A percentile compares a stretch with the other conserved stretches of the same genome.
phyloP scores from a whole-genome alignment of 2,329 filamentous ascomycete species.

The Aureobasidium sp. region DNA sequence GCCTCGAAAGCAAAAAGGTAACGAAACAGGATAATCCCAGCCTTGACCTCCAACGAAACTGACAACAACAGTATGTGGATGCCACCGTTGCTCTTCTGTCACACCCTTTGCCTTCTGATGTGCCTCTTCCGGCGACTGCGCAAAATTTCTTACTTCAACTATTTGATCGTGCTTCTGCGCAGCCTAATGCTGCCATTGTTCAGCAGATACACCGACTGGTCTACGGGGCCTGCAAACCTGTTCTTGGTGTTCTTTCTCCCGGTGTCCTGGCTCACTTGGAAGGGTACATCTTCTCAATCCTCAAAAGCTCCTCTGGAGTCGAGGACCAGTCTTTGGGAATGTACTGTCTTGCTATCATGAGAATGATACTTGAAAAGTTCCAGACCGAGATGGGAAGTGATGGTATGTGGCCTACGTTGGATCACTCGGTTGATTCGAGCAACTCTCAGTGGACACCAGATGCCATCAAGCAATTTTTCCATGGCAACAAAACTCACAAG shows the following conservation, averaged over 20 bases:
- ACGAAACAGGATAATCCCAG: background rate
- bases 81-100: slow-evolving; percentile 27
- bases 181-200: slow-evolving; percentile 25
- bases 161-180: slow-evolving; percentile 26
- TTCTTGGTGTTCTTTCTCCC: slow-evolving; percentile 27
- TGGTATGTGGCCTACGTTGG: slow-evolving; percentile 9
- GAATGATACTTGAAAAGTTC: slow-evolving; percentile 21
- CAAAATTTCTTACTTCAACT: slow-evolving; percentile 29
- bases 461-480: slow-evolving; percentile 30
- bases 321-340: slow-evolving; percentile 29
- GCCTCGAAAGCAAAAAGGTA: slow-evolving; percentile 9
- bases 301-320: slow-evolving; percentile 22
- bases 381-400: slow-evolving; percentile 6
- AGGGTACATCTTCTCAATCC: slow-evolving; percentile 28
- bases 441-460: slow-evolving; percentile 25
- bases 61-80: slow-evolving; percentile 20
- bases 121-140: slow-evolving; percentile 27
- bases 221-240: slow-evolving; percentile 25
- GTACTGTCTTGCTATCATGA: slow-evolving; percentile 33
- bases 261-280: slow-evolving; percentile 26
- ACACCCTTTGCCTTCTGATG: slow-evolving; percentile 24
- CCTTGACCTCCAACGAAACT: background rate
- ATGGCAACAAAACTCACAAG: slow-evolving; percentile 27
- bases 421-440: background rate
- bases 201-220: slow-evolving; percentile 29